A percentile compares a stretch with the other conserved stretches of the same genome.
phyloP scores from a whole-genome alignment of 352 stramenopile genomes.

The Thalassiosira mediterranea region DNA sequence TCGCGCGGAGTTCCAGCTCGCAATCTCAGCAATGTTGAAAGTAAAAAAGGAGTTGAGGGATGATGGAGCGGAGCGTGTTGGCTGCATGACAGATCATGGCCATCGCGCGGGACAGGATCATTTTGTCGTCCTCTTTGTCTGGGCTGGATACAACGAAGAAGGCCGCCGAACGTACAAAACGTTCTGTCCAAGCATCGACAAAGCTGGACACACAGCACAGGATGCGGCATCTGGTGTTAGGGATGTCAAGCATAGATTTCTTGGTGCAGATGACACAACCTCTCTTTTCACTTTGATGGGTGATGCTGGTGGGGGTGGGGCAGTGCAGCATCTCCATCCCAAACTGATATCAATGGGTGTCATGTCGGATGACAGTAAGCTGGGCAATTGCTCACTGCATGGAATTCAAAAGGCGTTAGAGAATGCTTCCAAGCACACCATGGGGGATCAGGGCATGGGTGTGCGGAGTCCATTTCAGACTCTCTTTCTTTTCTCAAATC shows the following conservation, averaged over 20 bases:
- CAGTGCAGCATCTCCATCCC: constrained; percentile 21
- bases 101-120: not conserved
- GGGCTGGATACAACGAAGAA: not conserved
- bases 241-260: not conserved
- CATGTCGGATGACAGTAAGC: not conserved
- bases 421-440: constrained; percentile 16
- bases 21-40: not conserved
- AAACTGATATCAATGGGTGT: not conserved
- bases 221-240: not conserved
- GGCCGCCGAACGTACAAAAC: not conserved
- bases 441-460: constrained; percentile 23
- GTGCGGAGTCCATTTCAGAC: constrained; percentile 25
- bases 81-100: not conserved
- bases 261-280: not conserved
- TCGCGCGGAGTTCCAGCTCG: not conserved
- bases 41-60: not conserved
- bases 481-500: constrained; percentile 12
- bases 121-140: not conserved
- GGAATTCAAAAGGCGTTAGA: constrained; percentile 17
- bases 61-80: not conserved
- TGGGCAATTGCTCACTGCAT: constrained; percentile 23
- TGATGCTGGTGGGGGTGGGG: constrained; percentile 22
- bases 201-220: not conserved
- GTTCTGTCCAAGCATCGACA: not conserved
- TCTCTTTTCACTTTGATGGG: constrained; percentile 1